A percentile compares a stretch with the other conserved stretches of the same genome.
These are phyloP conservation scores for Globisporangium cylindrosporum DNA, from an alignment of 352 stramenopile genomes.

Conservation along the genomic window DNA sequence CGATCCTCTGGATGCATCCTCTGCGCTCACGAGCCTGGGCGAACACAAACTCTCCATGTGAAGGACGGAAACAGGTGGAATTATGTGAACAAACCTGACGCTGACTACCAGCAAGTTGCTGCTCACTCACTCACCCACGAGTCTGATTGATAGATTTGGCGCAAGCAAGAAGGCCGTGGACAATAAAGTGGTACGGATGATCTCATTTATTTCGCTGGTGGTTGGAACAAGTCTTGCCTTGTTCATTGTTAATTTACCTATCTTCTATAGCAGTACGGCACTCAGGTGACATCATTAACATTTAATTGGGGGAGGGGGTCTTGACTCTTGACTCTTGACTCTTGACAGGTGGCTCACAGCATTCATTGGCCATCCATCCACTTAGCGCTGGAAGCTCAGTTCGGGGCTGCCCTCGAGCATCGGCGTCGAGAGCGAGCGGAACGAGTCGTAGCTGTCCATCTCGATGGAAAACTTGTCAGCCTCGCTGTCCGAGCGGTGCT, in stretches of 20 bases:
- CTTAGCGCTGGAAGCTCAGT: conserved; percentile 17
- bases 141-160: too few species aligned
- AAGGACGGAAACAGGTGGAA: too few species aligned
- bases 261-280: not conserved
- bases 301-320: not conserved
- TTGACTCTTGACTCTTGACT: not conserved
- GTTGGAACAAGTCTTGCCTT: not conserved
- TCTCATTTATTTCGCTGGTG: not conserved
- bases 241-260: conserved; percentile 4
- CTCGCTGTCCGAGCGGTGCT: conserved; percentile 17
- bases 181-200: too few species aligned
- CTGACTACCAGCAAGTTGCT: too few species aligned
- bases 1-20: too few species aligned
- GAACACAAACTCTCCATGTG: not conserved
- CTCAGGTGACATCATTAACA: not conserved
- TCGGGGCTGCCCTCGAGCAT: conserved; percentile 24
- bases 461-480: conserved; percentile 34
- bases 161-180: too few species aligned
- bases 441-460: conserved; percentile 49
- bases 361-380: too few species aligned
- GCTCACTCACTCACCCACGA: too few species aligned
- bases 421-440: conserved; percentile 51
- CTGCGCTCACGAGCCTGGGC: too few species aligned
- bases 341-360: not conserved
- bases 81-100: too few species aligned